Evolutionary conservation across 495 filamentous ascomycete genomes (phyloP).

Genomic region (Annulohypoxylon bovei): DNA sequence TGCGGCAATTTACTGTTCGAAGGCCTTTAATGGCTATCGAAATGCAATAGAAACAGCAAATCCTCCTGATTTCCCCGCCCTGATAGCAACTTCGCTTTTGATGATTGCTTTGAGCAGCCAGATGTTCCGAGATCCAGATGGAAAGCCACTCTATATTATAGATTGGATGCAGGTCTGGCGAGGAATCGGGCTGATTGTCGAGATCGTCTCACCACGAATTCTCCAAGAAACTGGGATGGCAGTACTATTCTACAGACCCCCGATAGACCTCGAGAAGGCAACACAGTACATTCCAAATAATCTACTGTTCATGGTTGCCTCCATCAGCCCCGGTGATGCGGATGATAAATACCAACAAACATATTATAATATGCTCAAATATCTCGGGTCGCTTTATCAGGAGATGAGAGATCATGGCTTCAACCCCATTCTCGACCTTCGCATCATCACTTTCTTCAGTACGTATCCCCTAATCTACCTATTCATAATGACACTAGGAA

Average conservation of each 20-base stretch:
- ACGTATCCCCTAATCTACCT: not conserved
- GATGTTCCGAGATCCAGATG: constrained; percentile 52
- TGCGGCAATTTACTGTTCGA: constrained; percentile 52
- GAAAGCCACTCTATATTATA: constrained; percentile 50
- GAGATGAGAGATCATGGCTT: constrained; percentile 52
- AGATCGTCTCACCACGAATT: constrained; percentile 36
- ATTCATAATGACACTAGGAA: not conserved
- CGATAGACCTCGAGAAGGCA: constrained; percentile 49
- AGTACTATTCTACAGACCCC: constrained; percentile 52
- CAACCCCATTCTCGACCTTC: constrained; percentile 48
- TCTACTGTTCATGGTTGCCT: constrained; percentile 56
- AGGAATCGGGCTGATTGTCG: constrained; percentile 55
- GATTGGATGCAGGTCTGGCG: constrained; percentile 61
- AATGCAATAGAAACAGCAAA: constrained; percentile 53
- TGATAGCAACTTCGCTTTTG: constrained; percentile 55
- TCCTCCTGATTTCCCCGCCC: constrained; percentile 51
- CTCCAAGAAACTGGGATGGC: constrained; percentile 48
- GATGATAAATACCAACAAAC: constrained; percentile 43
- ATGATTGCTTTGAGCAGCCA: constrained; percentile 54
- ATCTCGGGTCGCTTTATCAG: constrained; percentile 56
- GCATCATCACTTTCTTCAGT: constrained; percentile 55
- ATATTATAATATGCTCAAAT: constrained; percentile 53
- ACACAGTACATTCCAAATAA: constrained; percentile 50
- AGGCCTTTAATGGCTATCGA: constrained; percentile 57
- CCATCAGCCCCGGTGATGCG: constrained; percentile 45